Evolutionary conservation across 2,329 filamentous ascomycete genomes (phyloP).

Genomic region (Exophiala bonariae): DNA sequence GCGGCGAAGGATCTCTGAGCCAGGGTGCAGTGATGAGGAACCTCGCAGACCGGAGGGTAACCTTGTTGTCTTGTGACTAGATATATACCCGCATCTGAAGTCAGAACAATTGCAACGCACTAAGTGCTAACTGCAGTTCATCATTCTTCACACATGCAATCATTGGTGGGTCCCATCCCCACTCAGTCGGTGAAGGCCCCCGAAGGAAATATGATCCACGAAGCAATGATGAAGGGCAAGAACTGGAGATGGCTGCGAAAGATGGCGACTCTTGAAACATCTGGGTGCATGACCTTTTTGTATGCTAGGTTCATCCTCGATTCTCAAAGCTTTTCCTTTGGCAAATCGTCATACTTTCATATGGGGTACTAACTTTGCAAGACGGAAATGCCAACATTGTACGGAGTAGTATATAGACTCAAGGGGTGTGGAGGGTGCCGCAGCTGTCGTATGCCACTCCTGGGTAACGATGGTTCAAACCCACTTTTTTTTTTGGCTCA

Average conservation of each 20-base stretch:
- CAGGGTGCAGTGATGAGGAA: constrained; percentile 1
- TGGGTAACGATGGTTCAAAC: not conserved
- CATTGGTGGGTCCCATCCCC: not conserved
- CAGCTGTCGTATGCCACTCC: too few species aligned
- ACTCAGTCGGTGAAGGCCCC: not conserved
- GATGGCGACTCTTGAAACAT: not conserved
- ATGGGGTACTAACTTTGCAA: not conserved
- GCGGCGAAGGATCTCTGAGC: constrained; percentile 1
- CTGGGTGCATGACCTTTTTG: not conserved
- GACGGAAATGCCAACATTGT: not conserved
- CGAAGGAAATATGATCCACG: not conserved
- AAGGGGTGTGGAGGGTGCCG: too few species aligned
- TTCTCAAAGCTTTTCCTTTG: not conserved
- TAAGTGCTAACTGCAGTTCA: not conserved
- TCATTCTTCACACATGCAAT: not conserved
- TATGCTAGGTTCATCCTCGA: not conserved
- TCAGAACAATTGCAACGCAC: not conserved
- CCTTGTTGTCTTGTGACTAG: not conserved
- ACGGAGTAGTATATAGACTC: not conserved
- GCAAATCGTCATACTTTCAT: constrained; percentile 1
- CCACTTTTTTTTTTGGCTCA: not conserved
- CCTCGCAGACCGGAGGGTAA: not conserved
- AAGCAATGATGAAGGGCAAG: too few species aligned
- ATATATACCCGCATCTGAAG: not conserved
- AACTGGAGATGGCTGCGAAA: too few species aligned